phyloP scores from a whole-genome alignment of 306 rosid species.

The Psophocarpus tetragonolobus region DNA sequence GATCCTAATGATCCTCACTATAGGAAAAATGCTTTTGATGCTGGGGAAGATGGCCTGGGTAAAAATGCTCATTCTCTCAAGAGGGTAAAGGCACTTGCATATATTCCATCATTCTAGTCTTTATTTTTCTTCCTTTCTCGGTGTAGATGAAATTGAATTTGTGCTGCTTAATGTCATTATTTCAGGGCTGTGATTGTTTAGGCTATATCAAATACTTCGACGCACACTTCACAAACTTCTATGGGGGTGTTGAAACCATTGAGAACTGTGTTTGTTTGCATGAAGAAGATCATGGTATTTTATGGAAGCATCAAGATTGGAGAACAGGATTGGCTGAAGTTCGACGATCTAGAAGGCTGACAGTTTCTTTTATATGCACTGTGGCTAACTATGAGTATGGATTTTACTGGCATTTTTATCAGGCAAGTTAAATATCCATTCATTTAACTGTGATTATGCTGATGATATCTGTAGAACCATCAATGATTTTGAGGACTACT shows the following conservation, averaged over 20 bases:
- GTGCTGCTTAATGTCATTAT: slow-evolving; percentile 25
- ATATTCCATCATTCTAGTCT: not conserved
- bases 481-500: slow-evolving; percentile 5
- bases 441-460: not conserved
- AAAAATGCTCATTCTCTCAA: slow-evolving; percentile 86
- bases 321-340: slow-evolving; percentile 83
- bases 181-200: slow-evolving; percentile 85
- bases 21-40: slow-evolving; percentile 88
- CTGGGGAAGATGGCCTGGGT: slow-evolving; percentile 85
- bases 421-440: slow-evolving; percentile 54
- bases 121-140: slow-evolving; percentile 7
- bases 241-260: slow-evolving; percentile 75
- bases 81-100: slow-evolving; percentile 49
- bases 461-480: slow-evolving; percentile 25
- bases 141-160: slow-evolving; percentile 22
- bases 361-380: slow-evolving; percentile 76
- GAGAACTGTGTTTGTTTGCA: slow-evolving; percentile 88
- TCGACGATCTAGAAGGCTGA: slow-evolving; percentile 76
- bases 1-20: slow-evolving; percentile 89
- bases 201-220: slow-evolving; percentile 75
- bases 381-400: slow-evolving; percentile 87
- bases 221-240: slow-evolving; percentile 75
- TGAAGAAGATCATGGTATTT: slow-evolving; percentile 81
- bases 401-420: slow-evolving; percentile 83
- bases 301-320: slow-evolving; percentile 96